phyloP scores from a whole-genome alignment of 257 asterid species.

The Gentiana straminea region DNA sequence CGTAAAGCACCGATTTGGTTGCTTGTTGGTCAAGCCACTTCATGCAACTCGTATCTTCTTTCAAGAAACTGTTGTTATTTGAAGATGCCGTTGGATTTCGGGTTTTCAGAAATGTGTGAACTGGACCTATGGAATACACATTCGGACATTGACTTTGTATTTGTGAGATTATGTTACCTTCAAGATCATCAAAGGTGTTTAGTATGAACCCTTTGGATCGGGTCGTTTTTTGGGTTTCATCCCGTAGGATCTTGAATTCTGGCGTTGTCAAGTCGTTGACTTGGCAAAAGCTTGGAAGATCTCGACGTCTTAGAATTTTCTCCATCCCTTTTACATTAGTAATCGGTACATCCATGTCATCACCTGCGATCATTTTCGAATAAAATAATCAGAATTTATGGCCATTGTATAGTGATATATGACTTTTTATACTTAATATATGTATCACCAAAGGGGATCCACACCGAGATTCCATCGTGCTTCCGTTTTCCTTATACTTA shows the following conservation, averaged over 20 bases:
- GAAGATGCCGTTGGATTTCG: neutral
- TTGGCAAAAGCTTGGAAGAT: conserved; percentile 49
- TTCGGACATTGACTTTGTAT: conserved; percentile 22
- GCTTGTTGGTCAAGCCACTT: conserved; percentile 17
- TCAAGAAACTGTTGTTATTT: conserved; percentile 8
- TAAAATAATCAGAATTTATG: too few relatives aligned
- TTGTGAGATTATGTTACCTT: conserved; percentile 15
- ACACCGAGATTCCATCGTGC: too few relatives aligned
- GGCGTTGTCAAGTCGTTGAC: conserved; percentile 15
- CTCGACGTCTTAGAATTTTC: conserved; percentile 46
- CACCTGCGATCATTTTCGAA: conserved; percentile 16
- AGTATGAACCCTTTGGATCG: conserved; percentile 31
- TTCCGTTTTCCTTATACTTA: too few relatives aligned
- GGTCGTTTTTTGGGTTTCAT: conserved; percentile 25
- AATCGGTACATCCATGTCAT: conserved; percentile 34
- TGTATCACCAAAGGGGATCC: too few relatives aligned
- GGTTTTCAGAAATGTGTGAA: conserved; percentile 15
- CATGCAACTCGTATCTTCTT: conserved; percentile 14
- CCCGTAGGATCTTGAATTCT: conserved; percentile 14
- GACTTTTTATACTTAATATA: too few relatives aligned
- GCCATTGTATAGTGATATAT: too few relatives aligned
- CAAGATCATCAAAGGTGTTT: conserved; percentile 39
- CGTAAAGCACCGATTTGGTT: conserved; percentile 15
- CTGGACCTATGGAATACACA: conserved; percentile 24
- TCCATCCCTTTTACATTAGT: conserved; percentile 60